A percentile compares a stretch with the other conserved stretches of the same genome.
Evolutionary conservation across 2,329 filamentous ascomycete species (phyloP).

Genomic region (Cytospora chrysosperma): DNA sequence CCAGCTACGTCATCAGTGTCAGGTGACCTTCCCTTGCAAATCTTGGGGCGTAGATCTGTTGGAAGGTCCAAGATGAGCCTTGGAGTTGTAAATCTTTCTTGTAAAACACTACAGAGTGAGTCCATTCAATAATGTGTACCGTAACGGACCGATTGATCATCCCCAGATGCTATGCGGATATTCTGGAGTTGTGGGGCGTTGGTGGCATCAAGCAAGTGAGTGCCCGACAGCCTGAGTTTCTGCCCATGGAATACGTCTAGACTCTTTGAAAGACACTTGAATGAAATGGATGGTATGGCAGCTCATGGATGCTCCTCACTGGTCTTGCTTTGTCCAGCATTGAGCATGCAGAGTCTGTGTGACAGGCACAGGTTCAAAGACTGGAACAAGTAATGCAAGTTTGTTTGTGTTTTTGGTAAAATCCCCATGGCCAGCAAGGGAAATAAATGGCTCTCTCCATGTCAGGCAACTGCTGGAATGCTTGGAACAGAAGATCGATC

Average conservation of each 20-base stretch:
- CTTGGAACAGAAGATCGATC: no score
- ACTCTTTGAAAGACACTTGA: not conserved
- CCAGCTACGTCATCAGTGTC: not conserved
- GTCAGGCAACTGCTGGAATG: no score
- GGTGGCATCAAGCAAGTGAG: not conserved
- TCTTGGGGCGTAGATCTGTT: not conserved
- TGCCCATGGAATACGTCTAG: not conserved
- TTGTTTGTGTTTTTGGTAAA: no score
- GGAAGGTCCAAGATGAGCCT: no score
- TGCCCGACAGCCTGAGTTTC: not conserved
- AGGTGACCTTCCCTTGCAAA: constrained; percentile 7
- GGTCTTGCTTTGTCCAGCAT: not conserved
- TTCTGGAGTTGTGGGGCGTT: not conserved
- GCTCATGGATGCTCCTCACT: not conserved
- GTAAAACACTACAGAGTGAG: not conserved
- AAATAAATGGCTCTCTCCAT: no score
- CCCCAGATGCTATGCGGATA: not conserved
- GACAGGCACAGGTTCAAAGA: not conserved
- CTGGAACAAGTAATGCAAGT: no score
- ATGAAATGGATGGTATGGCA: not conserved
- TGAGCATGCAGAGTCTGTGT: not conserved
- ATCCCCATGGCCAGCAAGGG: no score
- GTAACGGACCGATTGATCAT: not conserved
- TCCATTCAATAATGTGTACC: not conserved
- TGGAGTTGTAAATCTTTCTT: not conserved